Evolutionary conservation across 2,329 filamentous ascomycete genomes (phyloP), one percentile per base, ranked within the genome.

Genomic region (Camillea tinctor): DNA sequence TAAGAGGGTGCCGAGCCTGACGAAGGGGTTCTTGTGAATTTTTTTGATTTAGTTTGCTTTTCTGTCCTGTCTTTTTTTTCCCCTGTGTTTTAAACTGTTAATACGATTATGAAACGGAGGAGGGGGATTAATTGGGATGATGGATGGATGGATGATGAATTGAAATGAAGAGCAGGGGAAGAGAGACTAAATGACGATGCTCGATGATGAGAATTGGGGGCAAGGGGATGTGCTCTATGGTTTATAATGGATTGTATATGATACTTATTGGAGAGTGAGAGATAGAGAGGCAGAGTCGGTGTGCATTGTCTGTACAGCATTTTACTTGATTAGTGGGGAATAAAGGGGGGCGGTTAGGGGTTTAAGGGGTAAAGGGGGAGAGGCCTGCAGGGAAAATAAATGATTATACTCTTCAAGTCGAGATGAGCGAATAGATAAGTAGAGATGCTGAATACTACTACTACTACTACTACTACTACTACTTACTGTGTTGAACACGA

Each of bases 21-120:
- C 87, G 52, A 92, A 93, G 76, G 90, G 90, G n/a, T 92, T 93
- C 72, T 77, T 92, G 75, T 92, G 69, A 30, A 44, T 44, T 44
- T 15, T 17, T 15, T 44, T 15, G n/a, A n/a, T 30, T 30, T 30
- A 30, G 8, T 30, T 30, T 30, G 7, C 26, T 30, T 30, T 30
- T 30, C 26, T 11, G 8, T 30, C 13, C 13, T 30, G 8, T 9
- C 13, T 30, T 30, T 30, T 7, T 30, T 30, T 7, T 30, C 6
- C 6, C 3, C 26, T 30, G 8, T 30, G 3, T 30, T 30, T 30
- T 26, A 9, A 11, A 17, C 17, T 44, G 36, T 44, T 15, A 17
- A 44, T 44, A 44, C 17, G 36, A 17, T 44, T 44, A 44, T 44
- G 26, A 30, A 30, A 4, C n/a, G 26, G 26, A 30, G 26, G 26